Evolutionary conservation across 2,329 filamentous ascomycete genomes (phyloP).

Genomic region (Monilinia vaccinii-corymbosi): DNA sequence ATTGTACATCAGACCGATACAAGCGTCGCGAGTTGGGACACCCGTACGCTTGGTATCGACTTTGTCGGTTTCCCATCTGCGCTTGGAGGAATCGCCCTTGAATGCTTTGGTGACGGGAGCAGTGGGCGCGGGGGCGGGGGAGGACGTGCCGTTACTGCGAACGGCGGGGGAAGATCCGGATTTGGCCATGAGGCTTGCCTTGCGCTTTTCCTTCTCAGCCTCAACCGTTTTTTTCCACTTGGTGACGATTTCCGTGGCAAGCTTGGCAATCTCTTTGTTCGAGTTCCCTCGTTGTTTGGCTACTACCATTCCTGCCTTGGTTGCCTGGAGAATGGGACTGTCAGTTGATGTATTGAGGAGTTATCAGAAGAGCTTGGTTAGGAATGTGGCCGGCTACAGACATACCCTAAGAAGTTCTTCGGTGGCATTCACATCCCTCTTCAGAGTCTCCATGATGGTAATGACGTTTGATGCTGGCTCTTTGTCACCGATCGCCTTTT

Average conservation of each 20-base stretch:
- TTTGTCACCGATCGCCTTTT: constrained; percentile 66
- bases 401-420: constrained; percentile 80
- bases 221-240: constrained; percentile 82
- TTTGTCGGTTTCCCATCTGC: constrained; percentile 72
- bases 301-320: constrained; percentile 83
- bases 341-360: not conserved
- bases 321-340: constrained; percentile 43
- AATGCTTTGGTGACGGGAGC: constrained; percentile 38
- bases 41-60: constrained; percentile 70
- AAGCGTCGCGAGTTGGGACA: constrained; percentile 67
- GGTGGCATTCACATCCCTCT: constrained; percentile 71
- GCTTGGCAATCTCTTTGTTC: constrained; percentile 70
- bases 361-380: not conserved
- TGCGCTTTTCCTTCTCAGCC: constrained; percentile 48
- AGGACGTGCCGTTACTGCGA: constrained; percentile 17
- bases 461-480: constrained; percentile 67
- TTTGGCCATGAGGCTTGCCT: constrained; percentile 15
- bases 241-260: constrained; percentile 73
- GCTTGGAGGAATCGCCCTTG: constrained; percentile 64
- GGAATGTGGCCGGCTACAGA: constrained; percentile 24
- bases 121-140: constrained; percentile 31
- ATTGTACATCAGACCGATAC: constrained; percentile 88
- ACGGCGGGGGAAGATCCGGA: constrained; percentile 18
- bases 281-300: constrained; percentile 70
- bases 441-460: constrained; percentile 65